Base-by-base conservation (phyloP, 169 alveolate genomes). In the Babesia sp. region DNA sequence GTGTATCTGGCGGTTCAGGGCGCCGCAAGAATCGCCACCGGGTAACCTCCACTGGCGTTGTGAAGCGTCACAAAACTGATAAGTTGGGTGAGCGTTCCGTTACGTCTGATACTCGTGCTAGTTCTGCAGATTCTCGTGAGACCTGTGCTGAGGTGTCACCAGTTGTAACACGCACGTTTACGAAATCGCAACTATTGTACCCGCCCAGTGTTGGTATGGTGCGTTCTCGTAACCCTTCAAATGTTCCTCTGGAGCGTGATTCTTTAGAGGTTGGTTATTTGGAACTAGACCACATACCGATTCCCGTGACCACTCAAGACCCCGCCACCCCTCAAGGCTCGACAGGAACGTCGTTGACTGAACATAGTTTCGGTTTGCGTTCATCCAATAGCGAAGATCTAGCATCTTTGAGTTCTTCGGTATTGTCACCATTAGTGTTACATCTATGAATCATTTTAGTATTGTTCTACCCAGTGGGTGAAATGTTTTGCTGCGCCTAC, bases 401-500 rank as follows among this genome's bases (percentile, higher is more conserved):
- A 26, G 8, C n/a, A 9, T 61, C 71, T 33, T 54, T 39, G 3
- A 2, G 28, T 5, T 42, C 58, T 12, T 26, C 58, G 4, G 28
- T 24, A 4, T 16, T 61, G 2, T 61, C 71, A 2, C 71, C 71
- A 1, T 1, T 61, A 9, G 1, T 28, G 45, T 22, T 26, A 39
- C 55, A 14, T 20, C 14, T 12, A 20, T 20, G 34, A 64, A 60
- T 34, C 28, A 45, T 34, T 64, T 64, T 44, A 6, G 28, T 33
- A 24, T 64, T 2, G 26, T 57, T 24, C 3, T 64, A 8, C 22
- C 28, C n/a, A 28, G 12, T n/a, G 42, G 84, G 53, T 88, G 91
- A 68, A 85, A 90, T 36, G 96, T 92, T 58, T 92, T 92, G 50
- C 92, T 83, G 41, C 96, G 56, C 54, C 84, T 78, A 33, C 94